A percentile compares a stretch with the other conserved stretches of the same genome.
Conservation (phyloP, 257 asterid species). For the Capsicum pubescens region DNA sequence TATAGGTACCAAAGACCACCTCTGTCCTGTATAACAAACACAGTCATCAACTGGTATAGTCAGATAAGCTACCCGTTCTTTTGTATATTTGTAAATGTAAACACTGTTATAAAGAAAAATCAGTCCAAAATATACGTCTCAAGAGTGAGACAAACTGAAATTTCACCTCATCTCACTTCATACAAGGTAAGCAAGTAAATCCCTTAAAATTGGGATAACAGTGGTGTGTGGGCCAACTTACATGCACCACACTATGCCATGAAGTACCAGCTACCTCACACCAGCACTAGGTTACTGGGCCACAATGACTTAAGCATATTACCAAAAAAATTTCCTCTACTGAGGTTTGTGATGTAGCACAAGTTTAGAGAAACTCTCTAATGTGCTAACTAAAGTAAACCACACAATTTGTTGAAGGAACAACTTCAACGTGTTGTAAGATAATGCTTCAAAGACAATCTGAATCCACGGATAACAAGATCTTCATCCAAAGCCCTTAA, state of each 20-base stretch:
- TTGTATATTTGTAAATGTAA: neutral
- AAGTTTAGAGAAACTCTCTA: too few species aligned
- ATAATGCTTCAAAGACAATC: too few species aligned
- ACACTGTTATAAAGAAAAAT: neutral
- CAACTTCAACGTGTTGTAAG: too few species aligned
- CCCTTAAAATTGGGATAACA: neutral
- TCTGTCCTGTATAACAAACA: neutral
- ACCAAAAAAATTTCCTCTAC: too few species aligned
- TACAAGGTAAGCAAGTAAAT: neutral
- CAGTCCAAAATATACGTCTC: neutral
- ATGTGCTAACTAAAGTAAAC: too few species aligned
- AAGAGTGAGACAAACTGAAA: neutral
- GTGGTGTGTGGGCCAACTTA: neutral
- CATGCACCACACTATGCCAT: neutral
- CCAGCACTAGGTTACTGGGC: too few species aligned
- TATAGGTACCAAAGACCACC: neutral
- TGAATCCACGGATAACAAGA: too few species aligned
- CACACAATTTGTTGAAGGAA: too few species aligned
- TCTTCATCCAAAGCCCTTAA: too few species aligned
- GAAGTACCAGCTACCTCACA: neutral
- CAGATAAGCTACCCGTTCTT: neutral
- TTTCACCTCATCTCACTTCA: neutral
- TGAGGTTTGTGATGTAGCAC: too few species aligned
- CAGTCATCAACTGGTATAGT: neutral
- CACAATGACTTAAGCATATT: too few species aligned